A percentile compares a stretch with the other conserved stretches of the same genome.
phyloP scores from a whole-genome alignment of 306 rosid species.

The Chamaecrista fasciculata region DNA sequence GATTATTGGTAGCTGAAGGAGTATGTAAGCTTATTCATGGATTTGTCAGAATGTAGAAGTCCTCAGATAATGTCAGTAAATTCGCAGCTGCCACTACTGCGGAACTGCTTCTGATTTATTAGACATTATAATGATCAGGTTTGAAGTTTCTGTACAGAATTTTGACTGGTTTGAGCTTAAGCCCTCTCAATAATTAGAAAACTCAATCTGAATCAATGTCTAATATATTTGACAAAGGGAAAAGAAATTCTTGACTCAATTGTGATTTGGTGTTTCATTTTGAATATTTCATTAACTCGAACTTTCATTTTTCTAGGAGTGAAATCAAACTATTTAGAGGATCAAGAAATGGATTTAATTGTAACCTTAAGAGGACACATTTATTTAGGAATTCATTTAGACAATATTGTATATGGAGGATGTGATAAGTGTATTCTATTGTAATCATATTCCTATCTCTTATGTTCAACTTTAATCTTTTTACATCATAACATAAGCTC shows the following conservation, averaged over 20 bases:
- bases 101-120: not conserved
- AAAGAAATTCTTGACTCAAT: not conserved
- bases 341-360: not conserved
- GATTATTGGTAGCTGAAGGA: conserved; percentile 65
- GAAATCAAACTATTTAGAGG: conserved; percentile 5
- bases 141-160: not conserved
- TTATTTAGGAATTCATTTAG: not conserved
- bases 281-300: not conserved
- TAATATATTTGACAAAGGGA: not conserved
- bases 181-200: not conserved
- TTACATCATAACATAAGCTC: not conserved
- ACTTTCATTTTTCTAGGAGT: not conserved
- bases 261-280: not conserved
- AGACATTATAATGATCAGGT: not conserved
- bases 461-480: not conserved
- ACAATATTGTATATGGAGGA: not conserved
- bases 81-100: not conserved
- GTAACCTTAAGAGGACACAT: not conserved
- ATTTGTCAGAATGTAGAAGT: conserved; percentile 4
- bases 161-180: not conserved
- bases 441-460: not conserved
- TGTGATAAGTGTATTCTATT: not conserved
- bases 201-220: not conserved
- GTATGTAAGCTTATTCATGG: not conserved
- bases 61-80: not conserved